A percentile compares a stretch with the other conserved stretches of the same genome.
phyloP scores from a whole-genome alignment of 768 basidiomycete species.

The Leucogyrophana mollusca region DNA sequence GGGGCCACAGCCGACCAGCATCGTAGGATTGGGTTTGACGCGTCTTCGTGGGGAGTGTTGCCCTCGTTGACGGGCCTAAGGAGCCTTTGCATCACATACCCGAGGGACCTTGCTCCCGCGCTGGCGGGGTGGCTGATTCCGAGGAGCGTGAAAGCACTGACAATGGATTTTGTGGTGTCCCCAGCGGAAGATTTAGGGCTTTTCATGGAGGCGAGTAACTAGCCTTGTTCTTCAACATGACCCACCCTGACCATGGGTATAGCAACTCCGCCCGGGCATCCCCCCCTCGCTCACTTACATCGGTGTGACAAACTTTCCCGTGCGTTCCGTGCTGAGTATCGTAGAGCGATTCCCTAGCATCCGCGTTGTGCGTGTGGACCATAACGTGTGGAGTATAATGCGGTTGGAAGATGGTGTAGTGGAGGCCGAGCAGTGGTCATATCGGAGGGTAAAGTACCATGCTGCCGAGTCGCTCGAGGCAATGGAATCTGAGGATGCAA shows the following conservation, averaged over 20 bases:
- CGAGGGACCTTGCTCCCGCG: constrained; percentile 58
- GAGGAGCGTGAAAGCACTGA: constrained; percentile 45
- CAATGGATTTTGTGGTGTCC: constrained; percentile 37
- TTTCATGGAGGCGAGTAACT: constrained; percentile 40
- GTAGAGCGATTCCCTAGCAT: constrained; percentile 65
- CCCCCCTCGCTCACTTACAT: constrained; percentile 55
- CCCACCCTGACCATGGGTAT: no score
- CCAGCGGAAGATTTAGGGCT: constrained; percentile 38
- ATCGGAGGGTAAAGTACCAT: constrained; percentile 49
- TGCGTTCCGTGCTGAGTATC: constrained; percentile 38
- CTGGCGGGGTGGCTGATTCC: constrained; percentile 72
- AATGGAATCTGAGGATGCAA: constrained; percentile 59
- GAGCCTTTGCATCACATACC: constrained; percentile 61
- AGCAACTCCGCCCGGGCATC: constrained; percentile 47
- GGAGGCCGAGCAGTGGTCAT: constrained; percentile 58
- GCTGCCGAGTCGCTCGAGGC: constrained; percentile 64
- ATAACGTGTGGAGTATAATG: constrained; percentile 54
- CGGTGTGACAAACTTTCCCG: constrained; percentile 48
- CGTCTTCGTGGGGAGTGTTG: constrained; percentile 69
- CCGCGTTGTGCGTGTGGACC: constrained; percentile 52
- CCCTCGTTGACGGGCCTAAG: constrained; percentile 52
- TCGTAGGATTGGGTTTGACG: constrained; percentile 61
- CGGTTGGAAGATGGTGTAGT: constrained; percentile 27
- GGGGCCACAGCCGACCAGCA: constrained; percentile 32
- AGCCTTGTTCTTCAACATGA: no score